These are phyloP conservation scores for Backusella australiensis DNA, from an alignment of 192 early-diverging fungal genomes.

Conservation along the genomic window DNA sequence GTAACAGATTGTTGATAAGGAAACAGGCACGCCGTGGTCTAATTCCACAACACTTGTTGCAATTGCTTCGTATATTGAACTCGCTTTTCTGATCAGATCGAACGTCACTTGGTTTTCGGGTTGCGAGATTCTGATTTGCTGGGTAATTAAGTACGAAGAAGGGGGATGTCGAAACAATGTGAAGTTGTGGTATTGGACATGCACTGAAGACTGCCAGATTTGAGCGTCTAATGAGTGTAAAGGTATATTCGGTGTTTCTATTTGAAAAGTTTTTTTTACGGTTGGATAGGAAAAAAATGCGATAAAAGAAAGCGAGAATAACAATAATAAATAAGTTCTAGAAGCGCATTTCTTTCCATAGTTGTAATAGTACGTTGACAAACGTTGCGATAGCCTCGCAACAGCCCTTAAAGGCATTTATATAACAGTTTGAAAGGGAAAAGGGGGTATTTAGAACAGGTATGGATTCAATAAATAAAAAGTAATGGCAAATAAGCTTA, in stretches of 20 bases:
- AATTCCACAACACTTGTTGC: background rate
- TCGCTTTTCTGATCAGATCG: conserved; percentile 19
- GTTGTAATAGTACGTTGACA: conserved; percentile 23
- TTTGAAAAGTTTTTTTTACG: background rate
- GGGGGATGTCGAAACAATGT: background rate
- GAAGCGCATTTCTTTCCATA: conserved; percentile 27
- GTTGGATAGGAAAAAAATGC: conserved; percentile 13
- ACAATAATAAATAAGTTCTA: conserved; percentile 3
- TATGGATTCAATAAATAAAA: conserved; percentile 9
- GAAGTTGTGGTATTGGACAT: conserved; percentile 11
- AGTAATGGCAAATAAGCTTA: background rate
- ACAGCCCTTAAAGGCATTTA: conserved; percentile 6
- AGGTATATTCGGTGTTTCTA: background rate
- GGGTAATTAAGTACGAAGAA: conserved; percentile 4
- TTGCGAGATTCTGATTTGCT: conserved; percentile 21
- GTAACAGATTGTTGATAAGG: conserved; percentile 18
- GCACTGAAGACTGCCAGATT: conserved; percentile 20
- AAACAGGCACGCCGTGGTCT: background rate
- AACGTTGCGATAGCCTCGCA: background rate
- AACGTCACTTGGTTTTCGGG: conserved; percentile 13
- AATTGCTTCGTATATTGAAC: conserved; percentile 13
- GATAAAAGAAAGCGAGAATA: conserved; percentile 19
- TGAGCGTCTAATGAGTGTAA: conserved; percentile 15
- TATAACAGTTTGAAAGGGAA: background rate
- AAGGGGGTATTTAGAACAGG: background rate